Conservation (phyloP, 2,329 filamentous ascomycete genomes). For the Penicillium sp. region DNA sequence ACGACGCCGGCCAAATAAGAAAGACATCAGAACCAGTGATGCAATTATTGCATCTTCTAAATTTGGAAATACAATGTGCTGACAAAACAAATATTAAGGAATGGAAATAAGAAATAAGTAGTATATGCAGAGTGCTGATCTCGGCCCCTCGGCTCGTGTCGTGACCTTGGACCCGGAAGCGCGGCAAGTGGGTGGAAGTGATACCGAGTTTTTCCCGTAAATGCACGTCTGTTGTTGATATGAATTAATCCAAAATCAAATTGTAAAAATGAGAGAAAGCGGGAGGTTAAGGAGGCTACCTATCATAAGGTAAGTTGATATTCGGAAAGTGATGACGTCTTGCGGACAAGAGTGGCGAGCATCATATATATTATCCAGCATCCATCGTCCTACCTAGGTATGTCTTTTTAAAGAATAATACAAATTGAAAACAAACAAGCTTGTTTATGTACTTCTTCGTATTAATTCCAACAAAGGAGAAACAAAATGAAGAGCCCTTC, state of each 20-base stretch:
- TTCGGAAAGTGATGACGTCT: constrained; percentile 2
- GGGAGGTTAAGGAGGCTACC: not conserved
- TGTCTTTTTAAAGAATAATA: not conserved
- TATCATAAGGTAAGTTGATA: not conserved
- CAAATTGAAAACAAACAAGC: not conserved
- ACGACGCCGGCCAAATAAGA: constrained; percentile 24
- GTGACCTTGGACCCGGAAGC: constrained; percentile 8
- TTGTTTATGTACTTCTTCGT: not conserved
- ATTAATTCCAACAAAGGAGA: not conserved
- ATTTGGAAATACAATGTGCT: not conserved
- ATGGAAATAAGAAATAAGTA: not conserved
- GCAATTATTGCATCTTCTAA: not conserved
- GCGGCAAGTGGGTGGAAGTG: constrained; percentile 4
- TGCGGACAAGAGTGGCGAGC: not conserved
- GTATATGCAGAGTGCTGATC: constrained; percentile 8
- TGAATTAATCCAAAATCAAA: not conserved
- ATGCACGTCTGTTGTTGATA: not conserved
- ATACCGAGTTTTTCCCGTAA: constrained; percentile 5
- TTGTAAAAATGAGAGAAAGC: not conserved
- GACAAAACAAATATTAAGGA: not conserved
- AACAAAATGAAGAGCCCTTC: not conserved
- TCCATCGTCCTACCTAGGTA: not conserved
- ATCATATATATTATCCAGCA: not conserved
- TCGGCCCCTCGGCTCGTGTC: constrained; percentile 12
- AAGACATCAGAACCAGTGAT: constrained; percentile 15